Evolutionary conservation across 176 grass and related monocot species (phyloP).

Genomic region (Oropetium thomaeum): DNA sequence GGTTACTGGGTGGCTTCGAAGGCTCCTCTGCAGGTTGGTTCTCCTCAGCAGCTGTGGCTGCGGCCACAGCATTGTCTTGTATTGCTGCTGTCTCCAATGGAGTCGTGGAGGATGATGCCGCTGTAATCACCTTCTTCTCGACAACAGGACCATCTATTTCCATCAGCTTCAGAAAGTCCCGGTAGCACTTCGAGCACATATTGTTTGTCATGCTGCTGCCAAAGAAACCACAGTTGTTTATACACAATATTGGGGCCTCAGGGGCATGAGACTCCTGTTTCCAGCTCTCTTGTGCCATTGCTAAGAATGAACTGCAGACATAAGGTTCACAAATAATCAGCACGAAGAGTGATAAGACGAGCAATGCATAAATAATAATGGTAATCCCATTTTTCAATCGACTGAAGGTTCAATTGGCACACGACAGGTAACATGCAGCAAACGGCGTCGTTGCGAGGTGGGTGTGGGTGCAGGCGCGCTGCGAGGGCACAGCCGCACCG

Average conservation of each 20-base stretch:
- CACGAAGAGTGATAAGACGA: too few relatives aligned
- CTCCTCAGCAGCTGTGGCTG: background rate
- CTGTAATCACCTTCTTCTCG: conserved; percentile 31
- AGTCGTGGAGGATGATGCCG: conserved; percentile 27
- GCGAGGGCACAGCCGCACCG: too few relatives aligned
- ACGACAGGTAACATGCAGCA: too few relatives aligned
- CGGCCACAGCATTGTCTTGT: background rate
- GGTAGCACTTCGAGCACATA: conserved; percentile 77
- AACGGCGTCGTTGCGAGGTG: too few relatives aligned
- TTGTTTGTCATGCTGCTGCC: conserved; percentile 68
- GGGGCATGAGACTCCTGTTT: conserved; percentile 61
- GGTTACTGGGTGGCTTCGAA: conserved; percentile 50
- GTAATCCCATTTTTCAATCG: too few relatives aligned
- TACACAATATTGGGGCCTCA: conserved; percentile 59
- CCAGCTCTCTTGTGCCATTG: conserved; percentile 93
- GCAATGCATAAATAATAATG: background rate
- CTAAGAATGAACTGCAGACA: conserved; percentile 7
- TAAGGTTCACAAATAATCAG: background rate
- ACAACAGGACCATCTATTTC: conserved; percentile 22
- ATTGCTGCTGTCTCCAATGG: conserved; percentile 19
- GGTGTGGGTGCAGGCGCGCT: too few relatives aligned
- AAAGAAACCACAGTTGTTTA: conserved; percentile 90
- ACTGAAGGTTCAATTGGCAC: too few relatives aligned
- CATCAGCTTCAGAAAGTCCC: conserved; percentile 41
- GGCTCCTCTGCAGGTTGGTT: conserved; percentile 45